Base-by-base conservation (phyloP, 441 rosid species). In the Erysimum cheiri region DNA sequence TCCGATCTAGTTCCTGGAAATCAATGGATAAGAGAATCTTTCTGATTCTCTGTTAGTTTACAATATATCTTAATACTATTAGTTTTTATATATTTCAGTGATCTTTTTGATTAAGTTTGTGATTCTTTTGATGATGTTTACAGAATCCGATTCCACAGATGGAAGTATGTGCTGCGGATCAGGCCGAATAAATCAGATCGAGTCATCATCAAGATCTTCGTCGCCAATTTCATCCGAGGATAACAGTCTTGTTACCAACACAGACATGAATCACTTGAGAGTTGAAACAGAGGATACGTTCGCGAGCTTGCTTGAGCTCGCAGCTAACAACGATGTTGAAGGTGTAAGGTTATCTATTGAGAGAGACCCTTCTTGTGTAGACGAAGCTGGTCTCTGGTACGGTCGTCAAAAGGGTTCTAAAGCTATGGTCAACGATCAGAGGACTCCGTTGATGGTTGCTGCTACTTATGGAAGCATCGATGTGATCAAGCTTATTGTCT, bases 401-500 rank as follows among this genome's bases (percentile, higher is more conserved):
- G 88, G 89, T 39, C 84, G 91, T 17, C 82, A 79, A 73, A 88
- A 82, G 71, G 91, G 94, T 3, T 83, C 84, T 0, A 88, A 85
- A 69, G 75, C 81, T 75, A 86, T 88, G 89, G 86, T 88, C 55
- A 85, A 88, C 64, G 80, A 85, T 52, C 83, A 83, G 66, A 82
- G 91, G 44, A 88, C 91, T 13, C 89, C 89, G 4, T 76, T 88
- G 65, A 88, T 88, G 94, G 91, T 88, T n/a, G 91, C 94, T 47
- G 81, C 94, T 32, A 85, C 88, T 4, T 88, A 82, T 17, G 94
- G 94, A 39, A 86, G 94, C 48, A 48, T 84, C 8, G 91, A 86
- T 74, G 88, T 86, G 46, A 82, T 88, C 24, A 85, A 80, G 50
- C 74, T 86, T 60, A 85, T 88, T 55, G 80, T 88, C 19, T 83